Evolutionary conservation across 2,329 filamentous ascomycete genomes (phyloP).

Genomic region (Sclerotiophoma versabilis): DNA sequence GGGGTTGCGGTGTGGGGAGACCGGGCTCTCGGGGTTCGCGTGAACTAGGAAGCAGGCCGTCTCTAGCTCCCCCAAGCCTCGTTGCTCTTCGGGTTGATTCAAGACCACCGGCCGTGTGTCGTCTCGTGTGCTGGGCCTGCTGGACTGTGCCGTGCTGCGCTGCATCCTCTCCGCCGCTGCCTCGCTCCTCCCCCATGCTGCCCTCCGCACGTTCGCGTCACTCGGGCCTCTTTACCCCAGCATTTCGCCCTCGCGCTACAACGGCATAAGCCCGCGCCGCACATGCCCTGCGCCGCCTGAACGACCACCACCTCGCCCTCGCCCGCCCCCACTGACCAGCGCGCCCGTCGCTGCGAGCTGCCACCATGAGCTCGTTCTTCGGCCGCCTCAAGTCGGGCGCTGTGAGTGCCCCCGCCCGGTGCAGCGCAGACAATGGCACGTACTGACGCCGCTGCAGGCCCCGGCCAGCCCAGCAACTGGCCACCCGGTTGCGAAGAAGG

Average conservation of each 20-base stretch:
- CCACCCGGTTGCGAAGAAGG: slow-evolving; percentile 63
- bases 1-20: slow-evolving; percentile 16
- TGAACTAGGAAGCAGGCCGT: slow-evolving; percentile 11
- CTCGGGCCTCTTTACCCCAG: slow-evolving; percentile 14
- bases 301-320: slow-evolving; percentile 18
- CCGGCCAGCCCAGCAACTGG: slow-evolving; percentile 56
- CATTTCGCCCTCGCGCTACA: slow-evolving; percentile 5
- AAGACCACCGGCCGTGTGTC: slow-evolving; percentile 16
- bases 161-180: slow-evolving; percentile 11
- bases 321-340: slow-evolving; percentile 19
- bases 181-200: slow-evolving; percentile 15
- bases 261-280: slow-evolving; percentile 12
- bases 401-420: slow-evolving; percentile 45
- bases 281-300: slow-evolving; percentile 23
- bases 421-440: slow-evolving; percentile 27
- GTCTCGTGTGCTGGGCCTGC: slow-evolving; percentile 6
- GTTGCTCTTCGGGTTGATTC: slow-evolving; percentile 16
- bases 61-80: slow-evolving; percentile 12
- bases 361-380: slow-evolving; percentile 61
- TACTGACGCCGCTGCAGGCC: slow-evolving; percentile 48
- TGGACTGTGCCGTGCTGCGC: slow-evolving; percentile 16
- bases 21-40: slow-evolving; percentile 16
- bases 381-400: slow-evolving; percentile 59
- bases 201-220: slow-evolving; percentile 13
- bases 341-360: slow-evolving; percentile 21